Evolutionary conservation across 805 yeast species (phyloP).

Genomic region (Saccharomycopsis malanga): DNA sequence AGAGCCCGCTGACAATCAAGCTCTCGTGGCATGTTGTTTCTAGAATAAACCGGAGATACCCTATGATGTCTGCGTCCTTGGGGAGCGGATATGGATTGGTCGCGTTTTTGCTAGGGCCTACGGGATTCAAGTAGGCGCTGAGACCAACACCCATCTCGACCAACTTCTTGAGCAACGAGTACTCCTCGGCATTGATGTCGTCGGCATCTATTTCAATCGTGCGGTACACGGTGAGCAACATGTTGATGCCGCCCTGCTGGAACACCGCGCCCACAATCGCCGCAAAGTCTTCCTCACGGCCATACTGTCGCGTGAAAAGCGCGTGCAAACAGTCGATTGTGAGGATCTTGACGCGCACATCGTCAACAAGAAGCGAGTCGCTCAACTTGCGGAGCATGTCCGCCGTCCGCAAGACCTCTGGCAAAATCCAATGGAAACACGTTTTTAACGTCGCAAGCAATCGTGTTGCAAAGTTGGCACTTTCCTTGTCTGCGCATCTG

Average conservation of each 20-base stretch:
- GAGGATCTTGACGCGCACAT: constrained; percentile 65
- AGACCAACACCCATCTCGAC: constrained; percentile 90
- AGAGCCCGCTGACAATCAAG: constrained; percentile 81
- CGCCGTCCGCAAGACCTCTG: constrained; percentile 60
- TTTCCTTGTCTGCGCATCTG: constrained; percentile 26
- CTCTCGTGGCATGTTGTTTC: constrained; percentile 80
- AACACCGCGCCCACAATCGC: constrained; percentile 76
- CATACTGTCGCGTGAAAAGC: constrained; percentile 72
- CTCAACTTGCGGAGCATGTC: constrained; percentile 61
- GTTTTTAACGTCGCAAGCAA: constrained; percentile 79
- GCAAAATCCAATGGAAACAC: constrained; percentile 85
- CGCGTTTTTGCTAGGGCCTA: constrained; percentile 27
- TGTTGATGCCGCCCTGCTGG: constrained; percentile 61
- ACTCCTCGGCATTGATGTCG: constrained; percentile 70
- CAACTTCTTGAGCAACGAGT: constrained; percentile 78
- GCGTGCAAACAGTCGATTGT: constrained; percentile 90
- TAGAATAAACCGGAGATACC: constrained; percentile 67
- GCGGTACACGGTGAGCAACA: constrained; percentile 59
- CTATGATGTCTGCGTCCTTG: constrained; percentile 52
- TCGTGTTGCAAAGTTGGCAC: constrained; percentile 51
- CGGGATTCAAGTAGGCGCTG: constrained; percentile 65
- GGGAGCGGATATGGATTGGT: constrained; percentile 30
- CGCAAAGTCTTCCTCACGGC: constrained; percentile 59
- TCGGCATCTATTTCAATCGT: constrained; percentile 48
- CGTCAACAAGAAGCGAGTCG: constrained; percentile 47